Evolutionary conservation across 1,139 yeast genomes (phyloP).

Genomic region (Zygosaccharomyces sapae): DNA sequence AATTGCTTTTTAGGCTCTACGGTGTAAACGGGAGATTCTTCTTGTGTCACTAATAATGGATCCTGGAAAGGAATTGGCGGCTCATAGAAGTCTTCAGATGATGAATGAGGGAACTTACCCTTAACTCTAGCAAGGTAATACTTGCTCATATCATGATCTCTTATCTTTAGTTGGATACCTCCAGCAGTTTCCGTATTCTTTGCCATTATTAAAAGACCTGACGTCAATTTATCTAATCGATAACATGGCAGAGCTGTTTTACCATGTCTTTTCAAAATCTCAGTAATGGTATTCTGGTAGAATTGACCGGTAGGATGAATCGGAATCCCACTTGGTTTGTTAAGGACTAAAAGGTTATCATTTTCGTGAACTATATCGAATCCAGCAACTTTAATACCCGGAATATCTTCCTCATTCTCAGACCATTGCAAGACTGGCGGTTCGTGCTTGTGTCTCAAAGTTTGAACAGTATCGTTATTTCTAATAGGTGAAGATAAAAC

Average conservation of each 20-base stretch:
- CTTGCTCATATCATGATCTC: conserved; percentile 41
- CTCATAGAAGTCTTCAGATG: neutral
- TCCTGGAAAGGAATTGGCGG: conserved; percentile 10
- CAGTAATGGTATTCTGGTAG: conserved; percentile 56
- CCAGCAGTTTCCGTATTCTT: conserved; percentile 46
- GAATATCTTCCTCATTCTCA: conserved; percentile 20
- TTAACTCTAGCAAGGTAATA: conserved; percentile 57
- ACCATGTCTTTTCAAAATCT: conserved; percentile 45
- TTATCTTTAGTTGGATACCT: conserved; percentile 42
- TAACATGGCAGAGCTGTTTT: conserved; percentile 54
- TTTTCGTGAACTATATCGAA: conserved; percentile 48
- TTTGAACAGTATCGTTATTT: conserved; percentile 49
- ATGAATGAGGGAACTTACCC: conserved; percentile 47
- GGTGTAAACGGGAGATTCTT: conserved; percentile 64
- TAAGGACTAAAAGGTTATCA: conserved; percentile 51
- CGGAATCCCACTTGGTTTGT: conserved; percentile 75
- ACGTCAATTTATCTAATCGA: conserved; percentile 68
- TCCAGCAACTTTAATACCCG: conserved; percentile 21
- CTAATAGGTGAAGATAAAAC: conserved; percentile 21
- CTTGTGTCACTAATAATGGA: conserved; percentile 38
- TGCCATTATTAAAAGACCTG: conserved; percentile 67
- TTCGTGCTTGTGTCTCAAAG: conserved; percentile 58
- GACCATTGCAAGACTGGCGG: conserved; percentile 45
- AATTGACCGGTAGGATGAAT: conserved; percentile 76
- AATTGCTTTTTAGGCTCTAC: conserved; percentile 58